phyloP scores from a whole-genome alignment of 345 rosid species.

The Dovyalis caffra region DNA sequence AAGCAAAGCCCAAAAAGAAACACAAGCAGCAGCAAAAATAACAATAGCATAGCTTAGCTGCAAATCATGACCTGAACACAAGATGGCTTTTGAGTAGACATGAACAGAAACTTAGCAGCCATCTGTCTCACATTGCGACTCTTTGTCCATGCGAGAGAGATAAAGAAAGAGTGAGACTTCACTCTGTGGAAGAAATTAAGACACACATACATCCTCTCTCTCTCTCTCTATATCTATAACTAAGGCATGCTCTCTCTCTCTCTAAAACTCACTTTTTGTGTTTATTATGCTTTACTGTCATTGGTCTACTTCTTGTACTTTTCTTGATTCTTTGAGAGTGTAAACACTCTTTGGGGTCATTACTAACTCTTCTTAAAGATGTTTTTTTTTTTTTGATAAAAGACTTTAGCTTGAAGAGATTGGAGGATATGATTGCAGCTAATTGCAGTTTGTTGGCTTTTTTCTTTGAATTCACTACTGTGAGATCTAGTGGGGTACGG shows the following conservation, averaged over 20 bases:
- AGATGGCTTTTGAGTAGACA: constrained; percentile 23
- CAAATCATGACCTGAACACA: constrained; percentile 28
- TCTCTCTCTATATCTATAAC: constrained; percentile 8
- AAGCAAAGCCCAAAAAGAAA: background rate
- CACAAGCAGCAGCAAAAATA: background rate
- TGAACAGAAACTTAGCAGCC: constrained; percentile 39
- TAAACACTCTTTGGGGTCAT: constrained; percentile 24
- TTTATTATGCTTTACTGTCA: constrained; percentile 28
- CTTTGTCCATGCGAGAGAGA: constrained; percentile 18
- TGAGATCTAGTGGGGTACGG: constrained; percentile 64
- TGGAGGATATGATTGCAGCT: constrained; percentile 36
- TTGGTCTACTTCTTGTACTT: constrained; percentile 29
- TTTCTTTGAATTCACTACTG: constrained; percentile 39
- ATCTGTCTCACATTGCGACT: constrained; percentile 35
- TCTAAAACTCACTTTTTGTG: constrained; percentile 29
- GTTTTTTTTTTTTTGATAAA: constrained; percentile 16
- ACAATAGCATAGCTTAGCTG: background rate
- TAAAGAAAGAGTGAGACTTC: background rate
- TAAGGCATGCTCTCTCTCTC: constrained; percentile 36
- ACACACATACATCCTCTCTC: background rate
- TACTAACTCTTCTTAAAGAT: constrained; percentile 26
- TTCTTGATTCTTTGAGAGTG: constrained; percentile 23
- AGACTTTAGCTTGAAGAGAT: constrained; percentile 38
- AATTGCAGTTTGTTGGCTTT: constrained; percentile 31
- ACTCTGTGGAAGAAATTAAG: background rate